phyloP scores from a whole-genome alignment of 73 alveolate species.

The Tetrahymena malaccensis region DNA sequence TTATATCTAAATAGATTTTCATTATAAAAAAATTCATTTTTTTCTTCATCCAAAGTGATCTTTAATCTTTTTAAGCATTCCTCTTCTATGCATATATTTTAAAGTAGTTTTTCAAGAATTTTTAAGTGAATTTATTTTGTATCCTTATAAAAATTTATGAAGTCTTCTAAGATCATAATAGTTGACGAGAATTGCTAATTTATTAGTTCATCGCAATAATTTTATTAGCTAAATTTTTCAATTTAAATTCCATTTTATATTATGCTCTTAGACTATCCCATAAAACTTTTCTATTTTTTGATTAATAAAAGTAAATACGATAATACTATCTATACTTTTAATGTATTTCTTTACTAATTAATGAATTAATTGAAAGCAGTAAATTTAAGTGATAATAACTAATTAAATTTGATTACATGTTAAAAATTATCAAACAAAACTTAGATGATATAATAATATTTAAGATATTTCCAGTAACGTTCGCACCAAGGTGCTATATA shows the following conservation, averaged over 20 bases:
- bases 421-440: neutral
- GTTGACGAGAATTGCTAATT: neutral
- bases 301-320: neutral
- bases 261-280: neutral
- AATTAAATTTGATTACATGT: neutral
- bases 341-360: neutral
- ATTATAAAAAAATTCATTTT: neutral
- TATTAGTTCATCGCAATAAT: neutral
- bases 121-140: neutral
- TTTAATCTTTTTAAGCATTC: neutral
- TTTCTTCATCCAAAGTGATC: neutral
- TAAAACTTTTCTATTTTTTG: neutral
- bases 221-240: neutral
- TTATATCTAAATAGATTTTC: neutral
- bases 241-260: neutral
- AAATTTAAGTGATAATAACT: neutral
- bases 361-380: neutral
- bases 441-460: neutral
- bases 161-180: neutral
- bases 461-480: neutral
- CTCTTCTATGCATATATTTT: neutral
- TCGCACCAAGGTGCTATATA: neutral
- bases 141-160: neutral
- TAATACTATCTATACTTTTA: neutral
- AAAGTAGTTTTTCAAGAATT: neutral